phyloP scores from a whole-genome alignment of 139 green algal species.

The Yamagishiella unicocca region DNA sequence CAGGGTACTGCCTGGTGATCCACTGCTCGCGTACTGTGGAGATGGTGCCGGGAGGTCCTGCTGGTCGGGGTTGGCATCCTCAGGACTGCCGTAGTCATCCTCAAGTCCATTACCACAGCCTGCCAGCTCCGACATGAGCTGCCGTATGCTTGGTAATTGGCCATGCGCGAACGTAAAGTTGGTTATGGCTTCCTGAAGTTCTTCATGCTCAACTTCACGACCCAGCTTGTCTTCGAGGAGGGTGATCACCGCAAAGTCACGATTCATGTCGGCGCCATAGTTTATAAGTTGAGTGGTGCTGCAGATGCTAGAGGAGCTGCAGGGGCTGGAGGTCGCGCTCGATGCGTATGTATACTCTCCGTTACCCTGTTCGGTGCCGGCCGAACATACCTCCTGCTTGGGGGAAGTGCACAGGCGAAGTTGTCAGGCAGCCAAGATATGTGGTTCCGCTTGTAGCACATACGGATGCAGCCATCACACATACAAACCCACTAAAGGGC shows the following conservation, averaged over 20 bases:
- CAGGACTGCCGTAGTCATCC: not conserved
- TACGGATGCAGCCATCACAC: too few species aligned
- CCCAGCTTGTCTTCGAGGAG: slow-evolving; percentile 17
- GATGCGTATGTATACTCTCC: not conserved
- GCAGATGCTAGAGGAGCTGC: slow-evolving; percentile 5
- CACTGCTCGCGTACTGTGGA: not conserved
- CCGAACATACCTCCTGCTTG: not conserved
- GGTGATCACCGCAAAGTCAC: slow-evolving; percentile 8
- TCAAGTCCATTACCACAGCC: too few species aligned
- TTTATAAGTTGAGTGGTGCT: not conserved
- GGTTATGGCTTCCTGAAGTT: slow-evolving; percentile 18
- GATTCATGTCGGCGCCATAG: slow-evolving; percentile 41
- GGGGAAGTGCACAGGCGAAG: too few species aligned
- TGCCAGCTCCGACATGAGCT: not conserved
- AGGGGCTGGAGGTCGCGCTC: not conserved
- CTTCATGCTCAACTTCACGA: slow-evolving; percentile 12
- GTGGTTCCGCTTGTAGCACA: too few species aligned
- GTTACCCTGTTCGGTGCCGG: not conserved
- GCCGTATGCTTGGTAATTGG: not conserved
- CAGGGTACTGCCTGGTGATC: not conserved
- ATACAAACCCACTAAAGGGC: too few species aligned
- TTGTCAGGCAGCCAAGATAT: too few species aligned
- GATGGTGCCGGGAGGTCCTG: too few species aligned
- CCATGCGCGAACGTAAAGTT: slow-evolving; percentile 21
- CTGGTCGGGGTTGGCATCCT: not conserved